Base-by-base conservation (phyloP, 768 basidiomycete genomes). In the Suillus placidus region DNA sequence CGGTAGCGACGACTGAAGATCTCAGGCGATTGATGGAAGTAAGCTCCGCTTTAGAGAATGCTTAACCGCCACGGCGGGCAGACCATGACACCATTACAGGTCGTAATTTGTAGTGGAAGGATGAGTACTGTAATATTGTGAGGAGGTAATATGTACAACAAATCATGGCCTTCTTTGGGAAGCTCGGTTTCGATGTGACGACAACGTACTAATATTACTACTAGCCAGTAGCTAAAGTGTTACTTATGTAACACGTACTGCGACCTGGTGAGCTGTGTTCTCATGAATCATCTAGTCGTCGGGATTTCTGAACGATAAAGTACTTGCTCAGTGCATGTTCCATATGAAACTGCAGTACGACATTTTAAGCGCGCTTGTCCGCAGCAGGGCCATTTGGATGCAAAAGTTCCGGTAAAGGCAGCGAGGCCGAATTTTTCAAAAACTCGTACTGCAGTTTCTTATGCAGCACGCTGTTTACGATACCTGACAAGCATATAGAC, bases 1-100 rank as follows among this genome's bases (percentile, higher is more conserved):
- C 68, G 8, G 66, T 78, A 38, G 70, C 65, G 47, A 68, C 42
- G 61, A 61, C 68, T 26, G 63, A 60, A 26, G 70, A 73, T 26
- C 67, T 78, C 63, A 66, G 66, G 20, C 37, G 45, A 42, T 51
- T 75, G 49, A 57, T 69, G 43, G 69, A 69, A 43, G 45, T 32
- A 32, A 70, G 58, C 18, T 20, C 32, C n/a, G 68, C 55, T 9
- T 20, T 40, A 12, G 35, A 57, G 23, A 30, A 58, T 40, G 26
- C 38, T 40, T 18, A 1, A 40, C 4, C 18, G 1, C 38, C 9
- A 4, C 16, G 37, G 23, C 9, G 5, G 7, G 37, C 23, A 16
- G 10, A 13, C 56, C 37, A 37, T 57, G 23, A 38, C 14, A 57
- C 6, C 8, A 37, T 58, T 38, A 10, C 16, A 38, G 14, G 26